Percentiles rank a stretch among this genome's conserved stretches.
Evolutionary conservation across 192 early-diverging fungal species (phyloP).

Genomic region (Coemansia sp.): DNA sequence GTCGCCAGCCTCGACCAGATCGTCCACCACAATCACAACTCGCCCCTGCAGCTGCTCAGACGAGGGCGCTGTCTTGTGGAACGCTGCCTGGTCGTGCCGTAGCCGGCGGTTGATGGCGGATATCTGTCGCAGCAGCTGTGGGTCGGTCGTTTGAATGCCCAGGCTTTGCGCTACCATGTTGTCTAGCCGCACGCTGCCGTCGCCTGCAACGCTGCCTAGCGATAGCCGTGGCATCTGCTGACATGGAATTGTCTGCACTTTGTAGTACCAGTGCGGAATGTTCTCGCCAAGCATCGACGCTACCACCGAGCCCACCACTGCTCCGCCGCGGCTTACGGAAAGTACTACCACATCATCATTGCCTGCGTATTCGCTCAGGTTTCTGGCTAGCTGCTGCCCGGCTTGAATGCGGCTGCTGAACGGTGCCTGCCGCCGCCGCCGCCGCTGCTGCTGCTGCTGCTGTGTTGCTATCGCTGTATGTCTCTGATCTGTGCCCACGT

Average conservation of each 20-base stretch:
- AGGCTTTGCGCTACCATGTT: constrained; percentile 33
- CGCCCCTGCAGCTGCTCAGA: constrained; percentile 12
- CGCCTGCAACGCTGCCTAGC: constrained; percentile 52
- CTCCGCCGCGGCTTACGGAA: constrained; percentile 52
- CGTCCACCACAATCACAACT: constrained; percentile 51
- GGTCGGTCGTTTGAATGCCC: constrained; percentile 12
- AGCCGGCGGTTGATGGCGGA: constrained; percentile 18
- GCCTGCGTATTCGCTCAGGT: constrained; percentile 30
- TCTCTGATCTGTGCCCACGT: not conserved
- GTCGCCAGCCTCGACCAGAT: constrained; percentile 52
- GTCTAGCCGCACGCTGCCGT: constrained; percentile 51
- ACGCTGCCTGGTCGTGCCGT: constrained; percentile 26
- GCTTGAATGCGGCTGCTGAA: constrained; percentile 48
- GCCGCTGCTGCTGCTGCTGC: not conserved
- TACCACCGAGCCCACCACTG: constrained; percentile 35
- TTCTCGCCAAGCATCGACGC: constrained; percentile 21
- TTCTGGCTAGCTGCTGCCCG: constrained; percentile 35
- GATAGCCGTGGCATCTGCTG: constrained; percentile 38
- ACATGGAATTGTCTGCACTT: constrained; percentile 37
- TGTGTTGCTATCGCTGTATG: constrained; percentile 4
- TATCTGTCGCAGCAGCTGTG: constrained; percentile 13
- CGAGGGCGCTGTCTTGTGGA: constrained; percentile 8
- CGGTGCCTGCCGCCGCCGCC: constrained; percentile 16
- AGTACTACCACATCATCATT: constrained; percentile 28
- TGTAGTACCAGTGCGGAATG: constrained; percentile 41